These are phyloP conservation scores for Paratinospora sagittata DNA, from an alignment of 164 flowering plant genomes.

Conservation along the genomic window DNA sequence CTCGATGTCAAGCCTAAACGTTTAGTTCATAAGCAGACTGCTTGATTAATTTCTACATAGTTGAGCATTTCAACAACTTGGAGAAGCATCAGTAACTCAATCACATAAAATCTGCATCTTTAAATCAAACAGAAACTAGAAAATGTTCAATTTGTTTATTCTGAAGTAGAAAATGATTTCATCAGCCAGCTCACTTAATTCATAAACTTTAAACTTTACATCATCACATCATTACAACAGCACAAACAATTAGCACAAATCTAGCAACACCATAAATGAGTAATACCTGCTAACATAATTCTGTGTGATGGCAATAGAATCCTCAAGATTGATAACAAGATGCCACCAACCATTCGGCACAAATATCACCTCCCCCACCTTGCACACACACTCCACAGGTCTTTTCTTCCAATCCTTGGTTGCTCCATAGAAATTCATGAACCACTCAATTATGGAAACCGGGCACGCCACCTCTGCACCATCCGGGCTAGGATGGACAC, in stretches of 20 bases:
- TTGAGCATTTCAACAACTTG: slow-evolving; percentile 1
- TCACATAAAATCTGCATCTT: background rate
- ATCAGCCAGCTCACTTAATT: background rate
- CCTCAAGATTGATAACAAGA: slow-evolving; percentile 95
- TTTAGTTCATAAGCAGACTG: background rate
- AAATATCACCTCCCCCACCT: slow-evolving; percentile 89
- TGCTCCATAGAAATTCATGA: slow-evolving; percentile 88
- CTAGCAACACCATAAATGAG: background rate
- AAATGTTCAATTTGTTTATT: background rate
- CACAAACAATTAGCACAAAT: background rate
- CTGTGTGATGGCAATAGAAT: slow-evolving; percentile 94
- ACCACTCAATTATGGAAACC: slow-evolving; percentile 94
- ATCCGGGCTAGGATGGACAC: slow-evolving; percentile 96
- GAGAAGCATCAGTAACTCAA: background rate
- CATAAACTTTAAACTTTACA: background rate
- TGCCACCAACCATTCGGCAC: slow-evolving; percentile 99
- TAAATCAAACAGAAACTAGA: background rate
- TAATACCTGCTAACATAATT: slow-evolving; percentile 89
- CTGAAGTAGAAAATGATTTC: background rate
- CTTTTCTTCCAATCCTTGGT: slow-evolving; percentile 69
- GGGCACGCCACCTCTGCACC: slow-evolving; percentile 98
- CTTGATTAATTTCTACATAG: background rate
- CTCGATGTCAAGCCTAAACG: background rate
- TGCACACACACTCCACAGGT: slow-evolving; percentile 89
- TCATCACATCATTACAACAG: background rate